Evolutionary conservation across 139 green algal species (phyloP).

Genomic region (Coelastrella sp.): DNA sequence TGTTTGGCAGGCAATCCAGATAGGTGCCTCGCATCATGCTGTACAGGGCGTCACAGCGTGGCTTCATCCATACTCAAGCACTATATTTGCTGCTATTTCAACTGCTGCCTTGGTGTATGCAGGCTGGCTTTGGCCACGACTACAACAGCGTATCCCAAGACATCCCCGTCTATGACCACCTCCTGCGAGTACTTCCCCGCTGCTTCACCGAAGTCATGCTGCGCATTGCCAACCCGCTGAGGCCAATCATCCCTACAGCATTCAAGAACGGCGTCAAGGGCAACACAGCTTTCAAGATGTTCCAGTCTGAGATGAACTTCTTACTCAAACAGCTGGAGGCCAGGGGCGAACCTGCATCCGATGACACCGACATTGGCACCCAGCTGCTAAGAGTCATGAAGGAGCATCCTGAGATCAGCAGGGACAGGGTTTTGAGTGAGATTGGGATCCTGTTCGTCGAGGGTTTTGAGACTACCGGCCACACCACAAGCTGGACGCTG

Average conservation of each 20-base stretch:
- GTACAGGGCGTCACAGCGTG: too few relatives aligned
- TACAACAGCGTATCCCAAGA: conserved; percentile 51
- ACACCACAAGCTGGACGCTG: conserved; percentile 61
- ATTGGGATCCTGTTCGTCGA: conserved; percentile 78
- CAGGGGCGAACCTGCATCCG: conserved; percentile 33
- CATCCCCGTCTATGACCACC: conserved; percentile 47
- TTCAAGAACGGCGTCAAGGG: conserved; percentile 58
- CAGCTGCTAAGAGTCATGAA: conserved; percentile 53
- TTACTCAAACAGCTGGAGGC: conserved; percentile 58
- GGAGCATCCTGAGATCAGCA: conserved; percentile 35
- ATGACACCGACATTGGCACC: conserved; percentile 58
- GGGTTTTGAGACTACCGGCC: conserved; percentile 60
- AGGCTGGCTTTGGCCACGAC: conserved; percentile 64
- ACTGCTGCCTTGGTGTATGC: neutral
- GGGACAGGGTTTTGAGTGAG: conserved; percentile 51
- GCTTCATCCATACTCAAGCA: too few relatives aligned
- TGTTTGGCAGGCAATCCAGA: too few relatives aligned
- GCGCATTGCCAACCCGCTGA: conserved; percentile 53
- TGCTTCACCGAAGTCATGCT: conserved; percentile 70
- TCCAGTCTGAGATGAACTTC: conserved; percentile 62
- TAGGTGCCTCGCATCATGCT: too few relatives aligned
- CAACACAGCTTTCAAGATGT: conserved; percentile 54
- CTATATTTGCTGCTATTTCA: too few relatives aligned
- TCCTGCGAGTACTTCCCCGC: conserved; percentile 64
- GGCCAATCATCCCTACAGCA: conserved; percentile 23